A percentile compares a stretch with the other conserved stretches of the same genome.
Conservation (phyloP, 495 filamentous ascomycete species). For the Thermothielavioides terrestris region DNA sequence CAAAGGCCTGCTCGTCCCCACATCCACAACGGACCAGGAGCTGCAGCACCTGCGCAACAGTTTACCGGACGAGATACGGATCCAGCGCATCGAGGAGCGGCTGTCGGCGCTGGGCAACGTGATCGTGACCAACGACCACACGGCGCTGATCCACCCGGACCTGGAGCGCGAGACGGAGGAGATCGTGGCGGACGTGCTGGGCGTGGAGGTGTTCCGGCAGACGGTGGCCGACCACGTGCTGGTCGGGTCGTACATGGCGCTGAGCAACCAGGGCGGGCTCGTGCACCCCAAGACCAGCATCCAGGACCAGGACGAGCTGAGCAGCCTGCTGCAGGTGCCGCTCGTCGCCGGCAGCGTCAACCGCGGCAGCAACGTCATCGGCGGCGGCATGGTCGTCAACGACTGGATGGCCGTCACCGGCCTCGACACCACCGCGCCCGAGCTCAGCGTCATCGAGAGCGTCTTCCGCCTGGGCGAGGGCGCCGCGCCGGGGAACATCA, state of each 20-base stretch:
- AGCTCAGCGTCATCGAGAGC: slow-evolving; percentile 89
- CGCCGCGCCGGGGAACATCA: slow-evolving; percentile 61
- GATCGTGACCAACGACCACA: slow-evolving; percentile 93
- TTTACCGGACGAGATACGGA: slow-evolving; percentile 81
- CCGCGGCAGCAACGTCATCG: slow-evolving; percentile 85
- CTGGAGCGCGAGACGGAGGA: slow-evolving; percentile 93
- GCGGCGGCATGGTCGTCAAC: slow-evolving; percentile 97
- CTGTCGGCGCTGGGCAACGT: slow-evolving; percentile 95
- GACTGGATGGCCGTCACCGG: slow-evolving; percentile 99
- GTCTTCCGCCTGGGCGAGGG: slow-evolving; percentile 93
- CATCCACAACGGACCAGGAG: slow-evolving; percentile 94
- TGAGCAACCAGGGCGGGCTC: slow-evolving; percentile 93
- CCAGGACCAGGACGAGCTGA: slow-evolving; percentile 96
- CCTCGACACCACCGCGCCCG: slow-evolving; percentile 91
- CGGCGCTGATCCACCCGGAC: slow-evolving; percentile 93
- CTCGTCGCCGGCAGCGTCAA: slow-evolving; percentile 92
- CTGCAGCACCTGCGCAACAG: slow-evolving; percentile 92
- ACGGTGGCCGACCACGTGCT: slow-evolving; percentile 96
- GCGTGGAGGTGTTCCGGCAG: slow-evolving; percentile 97
- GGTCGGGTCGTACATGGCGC: slow-evolving; percentile 88
- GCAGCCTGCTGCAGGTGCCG: slow-evolving; percentile 85
- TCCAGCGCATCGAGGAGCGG: slow-evolving; percentile 91
- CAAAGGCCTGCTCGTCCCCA: slow-evolving; percentile 92
- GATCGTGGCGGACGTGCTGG: slow-evolving; percentile 91
- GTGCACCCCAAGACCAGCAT: slow-evolving; percentile 96